Evolutionary conservation across 352 stramenopile genomes (phyloP), one percentile per base, ranked within the genome.

Genomic region (Phytophthora citrophthora): DNA sequence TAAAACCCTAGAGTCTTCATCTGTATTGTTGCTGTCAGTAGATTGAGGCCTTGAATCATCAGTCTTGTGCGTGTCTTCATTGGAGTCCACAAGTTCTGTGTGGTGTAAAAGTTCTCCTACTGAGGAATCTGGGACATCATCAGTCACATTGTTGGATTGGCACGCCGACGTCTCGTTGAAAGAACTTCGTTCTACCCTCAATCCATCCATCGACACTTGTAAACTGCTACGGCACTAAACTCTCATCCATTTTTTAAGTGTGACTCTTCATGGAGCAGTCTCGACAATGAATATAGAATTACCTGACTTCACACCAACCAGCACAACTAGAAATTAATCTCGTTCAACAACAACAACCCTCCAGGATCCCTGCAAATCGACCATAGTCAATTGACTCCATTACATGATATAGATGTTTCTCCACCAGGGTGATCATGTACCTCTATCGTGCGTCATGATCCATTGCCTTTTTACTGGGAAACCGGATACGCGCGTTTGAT

Each of bases 401-500:
- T 26, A 54, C 39, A 5, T 32, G 15, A 51, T 51, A 10, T 56
- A 56, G 31, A 45, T 57, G 45, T 31, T 40, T 15, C n/a, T 7
- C n/a, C 26, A n/a, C 36, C 13, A 9, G 13, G 18, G 13, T n/a
- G 11, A 13, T 32, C 29, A 8, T 32, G 29, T 32, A 32, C 29
- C 29, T 34, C 29, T 34, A 34, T 34, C 29, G 29, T 34, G 29
- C 29, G 29, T 34, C 9, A 4, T 34, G 29, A 34, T 4, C 29
- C 8, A 32, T 32, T 32, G 5, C 1, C 18, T 27, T 24, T 63
- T 52, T 83, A 88, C 64, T 88, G 72, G n/a, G 76, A 78, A 34
- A 76, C 39, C 6, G 85, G 87, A 43, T 89, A 90, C 44, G 87
- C 87, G 18, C 72, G 71, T 55, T 87, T 84, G 52, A 95, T 68